Percentiles rank a stretch among this genome's conserved stretches.
Evolutionary conservation across 2,329 filamentous ascomycete genomes (phyloP).

Genomic region (Penicillium corylophilum): DNA sequence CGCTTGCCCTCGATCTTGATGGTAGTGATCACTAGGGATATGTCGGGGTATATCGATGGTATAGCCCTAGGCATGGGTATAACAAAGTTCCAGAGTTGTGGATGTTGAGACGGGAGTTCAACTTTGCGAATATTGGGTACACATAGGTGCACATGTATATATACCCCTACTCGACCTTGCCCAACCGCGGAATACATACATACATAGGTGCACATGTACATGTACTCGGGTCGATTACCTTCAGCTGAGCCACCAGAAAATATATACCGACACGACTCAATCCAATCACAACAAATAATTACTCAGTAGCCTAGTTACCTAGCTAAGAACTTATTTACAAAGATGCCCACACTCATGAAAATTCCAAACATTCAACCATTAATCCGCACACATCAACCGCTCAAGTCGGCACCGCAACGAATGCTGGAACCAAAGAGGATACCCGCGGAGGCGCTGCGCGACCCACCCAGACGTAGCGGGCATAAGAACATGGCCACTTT

Average conservation of each 20-base stretch:
- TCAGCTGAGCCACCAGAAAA: not conserved
- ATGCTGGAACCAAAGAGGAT: slow-evolving; percentile 65
- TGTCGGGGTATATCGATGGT: too few relatives aligned
- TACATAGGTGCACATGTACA: not conserved
- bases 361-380: not conserved
- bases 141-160: too few relatives aligned
- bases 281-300: not conserved
- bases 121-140: too few relatives aligned
- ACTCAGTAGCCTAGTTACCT: not conserved
- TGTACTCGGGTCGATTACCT: not conserved
- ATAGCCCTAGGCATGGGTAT: too few relatives aligned
- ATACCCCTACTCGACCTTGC: too few relatives aligned
- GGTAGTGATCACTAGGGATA: too few relatives aligned
- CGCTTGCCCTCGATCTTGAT: too few relatives aligned
- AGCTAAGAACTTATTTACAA: not conserved
- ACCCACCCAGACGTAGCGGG: slow-evolving; percentile 51
- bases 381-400: slow-evolving; percentile 25
- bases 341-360: not conserved
- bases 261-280: not conserved
- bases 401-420: slow-evolving; percentile 46
- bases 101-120: too few relatives aligned
- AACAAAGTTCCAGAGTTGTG: too few relatives aligned
- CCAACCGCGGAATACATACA: not conserved
- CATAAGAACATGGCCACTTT: slow-evolving; percentile 57
- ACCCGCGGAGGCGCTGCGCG: slow-evolving; percentile 43